A percentile compares a stretch with the other conserved stretches of the same genome.
Conservation (phyloP, 805 yeast genomes). For the Saccharomycopsis oosterbeekiorum region DNA sequence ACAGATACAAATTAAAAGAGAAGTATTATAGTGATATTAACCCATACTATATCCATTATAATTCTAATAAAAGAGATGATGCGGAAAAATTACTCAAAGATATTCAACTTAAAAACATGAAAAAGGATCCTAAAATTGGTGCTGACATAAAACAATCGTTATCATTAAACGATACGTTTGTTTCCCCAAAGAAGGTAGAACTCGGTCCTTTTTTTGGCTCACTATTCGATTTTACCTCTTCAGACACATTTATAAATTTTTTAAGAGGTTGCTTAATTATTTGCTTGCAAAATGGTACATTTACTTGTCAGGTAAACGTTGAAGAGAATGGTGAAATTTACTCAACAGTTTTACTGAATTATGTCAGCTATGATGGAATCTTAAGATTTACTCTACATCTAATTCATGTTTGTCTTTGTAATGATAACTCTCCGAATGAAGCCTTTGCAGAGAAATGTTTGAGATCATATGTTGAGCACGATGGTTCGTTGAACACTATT, state of each 20-base stretch:
- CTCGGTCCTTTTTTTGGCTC: neutral
- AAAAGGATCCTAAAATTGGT: slow-evolving; percentile 22
- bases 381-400: slow-evolving; percentile 54
- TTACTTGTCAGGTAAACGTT: neutral
- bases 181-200: neutral
- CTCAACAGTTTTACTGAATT: neutral
- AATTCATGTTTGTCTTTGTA: slow-evolving; percentile 48
- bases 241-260: neutral
- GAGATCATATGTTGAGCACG: neutral
- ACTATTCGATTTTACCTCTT: neutral
- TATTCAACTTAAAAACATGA: slow-evolving; percentile 29
- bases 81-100: slow-evolving; percentile 56
- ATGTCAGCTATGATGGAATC: slow-evolving; percentile 36
- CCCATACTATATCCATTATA: slow-evolving; percentile 73
- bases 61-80: slow-evolving; percentile 74
- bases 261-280: slow-evolving; percentile 18
- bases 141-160: neutral
- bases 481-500: neutral
- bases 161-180: neutral
- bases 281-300: slow-evolving; percentile 28
- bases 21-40: slow-evolving; percentile 48
- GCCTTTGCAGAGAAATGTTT: slow-evolving; percentile 23
- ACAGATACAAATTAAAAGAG: slow-evolving; percentile 59
- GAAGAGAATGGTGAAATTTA: neutral
- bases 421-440: slow-evolving; percentile 24